Percentiles rank a stretch among this genome's conserved stretches.
phyloP scores from a whole-genome alignment of 179 eudicot genomes.

The Silene noctiflora region DNA sequence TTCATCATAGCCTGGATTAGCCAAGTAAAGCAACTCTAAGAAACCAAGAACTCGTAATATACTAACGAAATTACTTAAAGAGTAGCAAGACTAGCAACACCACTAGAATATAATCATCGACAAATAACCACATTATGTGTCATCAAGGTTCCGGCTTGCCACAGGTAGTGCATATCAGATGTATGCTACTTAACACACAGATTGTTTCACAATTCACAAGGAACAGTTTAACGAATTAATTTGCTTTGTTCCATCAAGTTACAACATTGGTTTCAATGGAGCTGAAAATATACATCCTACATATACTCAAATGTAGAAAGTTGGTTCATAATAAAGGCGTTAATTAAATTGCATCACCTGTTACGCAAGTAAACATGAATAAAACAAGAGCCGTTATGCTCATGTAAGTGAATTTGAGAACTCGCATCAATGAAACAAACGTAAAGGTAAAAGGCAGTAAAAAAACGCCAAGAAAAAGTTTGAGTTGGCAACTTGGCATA shows the following conservation, averaged over 20 bases:
- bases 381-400: too few species aligned
- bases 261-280: background rate
- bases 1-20: slow-evolving; percentile 75
- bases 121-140: background rate
- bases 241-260: background rate
- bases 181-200: too few species aligned
- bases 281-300: background rate
- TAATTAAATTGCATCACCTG: too few species aligned
- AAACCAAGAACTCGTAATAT: background rate
- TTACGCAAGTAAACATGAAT: too few species aligned
- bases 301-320: background rate
- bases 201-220: too few species aligned
- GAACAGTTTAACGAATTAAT: background rate
- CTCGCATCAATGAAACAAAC: too few species aligned
- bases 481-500: background rate
- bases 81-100: background rate
- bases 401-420: background rate
- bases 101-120: background rate
- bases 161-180: too few species aligned
- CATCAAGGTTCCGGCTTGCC: too few species aligned
- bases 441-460: too few species aligned
- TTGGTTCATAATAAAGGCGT: too few species aligned
- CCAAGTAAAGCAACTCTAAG: background rate
- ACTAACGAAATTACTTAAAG: background rate
- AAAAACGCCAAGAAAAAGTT: background rate